Percentiles rank a stretch among this genome's conserved stretches.
Evolutionary conservation across 2,329 filamentous ascomycete species (phyloP).

Genomic region (Diaporthe longicolla): DNA sequence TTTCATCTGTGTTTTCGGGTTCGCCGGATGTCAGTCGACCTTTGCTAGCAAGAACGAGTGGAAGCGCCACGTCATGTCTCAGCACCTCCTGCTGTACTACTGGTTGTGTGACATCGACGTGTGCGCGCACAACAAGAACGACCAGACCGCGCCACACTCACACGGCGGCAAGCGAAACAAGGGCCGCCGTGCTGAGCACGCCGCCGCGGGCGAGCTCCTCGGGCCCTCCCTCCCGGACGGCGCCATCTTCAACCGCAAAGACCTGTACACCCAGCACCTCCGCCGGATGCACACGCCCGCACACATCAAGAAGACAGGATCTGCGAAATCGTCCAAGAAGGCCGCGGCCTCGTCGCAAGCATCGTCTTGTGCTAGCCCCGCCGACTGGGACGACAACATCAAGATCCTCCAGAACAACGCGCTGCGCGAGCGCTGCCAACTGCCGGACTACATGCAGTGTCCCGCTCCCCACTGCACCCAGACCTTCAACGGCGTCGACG

Average conservation of each 20-base stretch:
- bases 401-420: constrained; percentile 71
- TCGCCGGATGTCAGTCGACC: constrained; percentile 79
- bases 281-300: constrained; percentile 84
- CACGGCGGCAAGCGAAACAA: constrained; percentile 40
- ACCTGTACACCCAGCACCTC: constrained; percentile 90
- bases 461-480: constrained; percentile 71
- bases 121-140: constrained; percentile 59
- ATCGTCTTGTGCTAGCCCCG: constrained; percentile 14
- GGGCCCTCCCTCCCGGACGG: constrained; percentile 63
- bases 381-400: constrained; percentile 68
- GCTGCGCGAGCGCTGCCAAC: constrained; percentile 69
- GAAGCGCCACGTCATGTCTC: constrained; percentile 88
- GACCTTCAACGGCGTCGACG: constrained; percentile 71
- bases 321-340: constrained; percentile 33
- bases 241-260: constrained; percentile 88
- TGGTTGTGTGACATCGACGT: constrained; percentile 81
- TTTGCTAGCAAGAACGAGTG: constrained; percentile 93
- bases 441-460: constrained; percentile 74
- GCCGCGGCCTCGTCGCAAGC: constrained; percentile 10
- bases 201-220: constrained; percentile 37
- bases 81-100: constrained; percentile 82
- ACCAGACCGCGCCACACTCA: constrained; percentile 47
- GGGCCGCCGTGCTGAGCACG: constrained; percentile 30
- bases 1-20: constrained; percentile 84
- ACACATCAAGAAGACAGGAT: constrained; percentile 51